Conservation (phyloP, 331 rosid species). For the Rhamnella rubrinervis region DNA sequence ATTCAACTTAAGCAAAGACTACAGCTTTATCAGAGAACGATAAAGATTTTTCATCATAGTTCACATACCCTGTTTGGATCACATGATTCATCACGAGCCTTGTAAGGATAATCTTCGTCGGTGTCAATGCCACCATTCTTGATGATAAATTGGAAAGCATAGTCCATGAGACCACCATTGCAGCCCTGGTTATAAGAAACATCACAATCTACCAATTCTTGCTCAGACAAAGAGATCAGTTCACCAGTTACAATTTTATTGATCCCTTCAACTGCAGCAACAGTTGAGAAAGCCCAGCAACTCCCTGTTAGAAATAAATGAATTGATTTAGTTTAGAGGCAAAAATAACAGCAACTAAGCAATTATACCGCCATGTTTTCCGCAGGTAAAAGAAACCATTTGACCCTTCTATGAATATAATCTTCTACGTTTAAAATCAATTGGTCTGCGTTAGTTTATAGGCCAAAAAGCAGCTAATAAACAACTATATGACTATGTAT, state of each 20-base stretch:
- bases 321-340: slow-evolving; percentile 5
- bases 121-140: slow-evolving; percentile 88
- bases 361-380: background rate
- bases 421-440: too few relatives aligned
- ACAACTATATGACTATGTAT: background rate
- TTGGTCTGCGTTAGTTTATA: background rate
- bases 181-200: slow-evolving; percentile 74
- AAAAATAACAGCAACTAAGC: background rate
- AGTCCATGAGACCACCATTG: slow-evolving; percentile 94
- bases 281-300: slow-evolving; percentile 92
- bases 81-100: slow-evolving; percentile 58
- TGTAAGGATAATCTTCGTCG: slow-evolving; percentile 74
- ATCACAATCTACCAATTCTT: slow-evolving; percentile 90
- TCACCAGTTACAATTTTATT: slow-evolving; percentile 72
- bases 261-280: slow-evolving; percentile 86
- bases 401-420: background rate
- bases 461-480: background rate
- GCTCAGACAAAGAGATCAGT: slow-evolving; percentile 64
- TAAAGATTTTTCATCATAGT: background rate
- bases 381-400: too few relatives aligned
- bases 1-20: too few relatives aligned
- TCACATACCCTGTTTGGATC: slow-evolving; percentile 54
- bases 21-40: background rate
- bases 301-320: slow-evolving; percentile 57
- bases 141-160: slow-evolving; percentile 67